These are phyloP conservation scores for Hypomontagnella monticulosa DNA, from an alignment of 495 filamentous ascomycete species.

Conservation along the genomic window DNA sequence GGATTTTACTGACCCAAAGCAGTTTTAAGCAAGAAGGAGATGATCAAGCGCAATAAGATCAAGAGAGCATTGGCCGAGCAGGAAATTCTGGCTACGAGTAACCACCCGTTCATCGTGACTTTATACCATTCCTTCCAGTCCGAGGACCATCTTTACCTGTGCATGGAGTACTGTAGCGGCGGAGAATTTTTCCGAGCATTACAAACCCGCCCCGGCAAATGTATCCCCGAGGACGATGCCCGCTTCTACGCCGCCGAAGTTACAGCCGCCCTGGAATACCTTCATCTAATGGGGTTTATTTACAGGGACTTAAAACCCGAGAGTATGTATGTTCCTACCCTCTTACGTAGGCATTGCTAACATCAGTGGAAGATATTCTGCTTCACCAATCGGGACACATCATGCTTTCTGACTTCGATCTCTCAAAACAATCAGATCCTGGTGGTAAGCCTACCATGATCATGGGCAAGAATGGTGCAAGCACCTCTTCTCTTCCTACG, in stretches of 20 bases:
- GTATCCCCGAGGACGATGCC: constrained; percentile 95
- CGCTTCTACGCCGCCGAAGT: constrained; percentile 98
- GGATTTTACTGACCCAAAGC: constrained; percentile 50
- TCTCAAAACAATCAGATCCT: constrained; percentile 96
- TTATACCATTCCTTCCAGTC: constrained; percentile 99
- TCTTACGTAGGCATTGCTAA: constrained; percentile 18
- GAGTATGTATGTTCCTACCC: constrained; percentile 67
- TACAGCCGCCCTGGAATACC: constrained; percentile 95
- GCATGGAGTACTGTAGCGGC: constrained; percentile 99
- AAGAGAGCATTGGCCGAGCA: constrained; percentile 97
- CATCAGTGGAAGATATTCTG: constrained; percentile 77
- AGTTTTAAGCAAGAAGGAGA: constrained; percentile 99
- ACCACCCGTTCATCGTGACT: constrained; percentile 98
- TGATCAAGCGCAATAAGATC: constrained; percentile 99
- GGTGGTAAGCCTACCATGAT: constrained; percentile 98
- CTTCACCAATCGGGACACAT: constrained; percentile 98
- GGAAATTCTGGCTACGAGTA: constrained; percentile 97
- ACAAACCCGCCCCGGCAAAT: constrained; percentile 96
- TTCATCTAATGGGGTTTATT: constrained; percentile 99
- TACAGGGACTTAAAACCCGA: constrained; percentile 98
- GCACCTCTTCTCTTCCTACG: constrained; percentile 82
- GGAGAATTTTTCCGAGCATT: constrained; percentile 98
- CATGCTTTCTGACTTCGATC: constrained; percentile 98
- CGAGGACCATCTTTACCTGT: constrained; percentile 96
- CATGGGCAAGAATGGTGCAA: constrained; percentile 81